Evolutionary conservation across 2,329 filamentous ascomycete species (phyloP).

Genomic region (Graphilbum sp.): DNA sequence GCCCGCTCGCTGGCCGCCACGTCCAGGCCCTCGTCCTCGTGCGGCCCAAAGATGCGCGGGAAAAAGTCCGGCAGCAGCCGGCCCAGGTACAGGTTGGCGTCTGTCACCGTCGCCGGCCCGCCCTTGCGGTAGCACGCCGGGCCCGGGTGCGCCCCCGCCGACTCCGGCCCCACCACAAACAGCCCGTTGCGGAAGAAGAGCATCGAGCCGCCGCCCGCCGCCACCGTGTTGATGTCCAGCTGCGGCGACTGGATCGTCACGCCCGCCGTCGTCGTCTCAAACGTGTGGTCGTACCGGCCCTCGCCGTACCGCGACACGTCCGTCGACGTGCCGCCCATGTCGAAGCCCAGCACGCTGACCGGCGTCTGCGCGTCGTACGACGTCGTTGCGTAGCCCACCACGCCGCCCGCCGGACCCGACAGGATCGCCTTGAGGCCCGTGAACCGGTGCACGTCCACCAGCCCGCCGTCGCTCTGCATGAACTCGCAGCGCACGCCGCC

Average conservation of each 20-base stretch:
- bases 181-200: constrained; percentile 81
- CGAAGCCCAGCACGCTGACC: constrained; percentile 81
- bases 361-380: constrained; percentile 73
- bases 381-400: constrained; percentile 83
- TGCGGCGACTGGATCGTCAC: constrained; percentile 87
- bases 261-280: constrained; percentile 75
- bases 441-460: constrained; percentile 63
- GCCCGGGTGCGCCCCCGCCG: constrained; percentile 74
- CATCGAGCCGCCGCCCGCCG: constrained; percentile 71
- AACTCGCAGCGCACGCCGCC: constrained; percentile 70
- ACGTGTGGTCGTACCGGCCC: constrained; percentile 81
- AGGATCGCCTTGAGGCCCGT: constrained; percentile 74
- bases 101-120: constrained; percentile 80
- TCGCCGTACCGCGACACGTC: constrained; percentile 79
- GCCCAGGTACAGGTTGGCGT: constrained; percentile 76
- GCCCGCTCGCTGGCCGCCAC: constrained; percentile 56
- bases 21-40: constrained; percentile 70
- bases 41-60: constrained; percentile 84
- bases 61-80: constrained; percentile 81
- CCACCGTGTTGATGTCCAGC: constrained; percentile 88
- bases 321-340: constrained; percentile 89
- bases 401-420: constrained; percentile 81
- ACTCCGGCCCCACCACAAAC: constrained; percentile 82
- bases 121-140: constrained; percentile 85
- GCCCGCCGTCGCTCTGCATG: constrained; percentile 74